Evolutionary conservation across 208 protist species (phyloP).

Genomic region (Trichomonas gallinae): DNA sequence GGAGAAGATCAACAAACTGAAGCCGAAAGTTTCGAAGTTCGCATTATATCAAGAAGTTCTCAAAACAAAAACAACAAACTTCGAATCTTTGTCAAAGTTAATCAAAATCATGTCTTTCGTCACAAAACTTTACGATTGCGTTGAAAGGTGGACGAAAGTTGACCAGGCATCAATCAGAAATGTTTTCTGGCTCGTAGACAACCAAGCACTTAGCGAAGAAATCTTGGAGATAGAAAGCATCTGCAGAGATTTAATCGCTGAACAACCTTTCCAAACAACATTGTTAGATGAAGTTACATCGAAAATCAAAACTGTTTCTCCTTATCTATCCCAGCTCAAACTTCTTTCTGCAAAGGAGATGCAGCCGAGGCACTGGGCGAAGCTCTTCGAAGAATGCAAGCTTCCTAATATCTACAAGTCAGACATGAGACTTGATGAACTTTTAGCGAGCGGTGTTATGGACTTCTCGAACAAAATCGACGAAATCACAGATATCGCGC

Average conservation of each 20-base stretch:
- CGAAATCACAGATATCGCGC: neutral
- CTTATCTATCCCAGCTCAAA: neutral
- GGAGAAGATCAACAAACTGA: neutral
- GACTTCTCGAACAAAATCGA: neutral
- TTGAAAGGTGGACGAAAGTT: neutral
- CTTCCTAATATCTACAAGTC: neutral
- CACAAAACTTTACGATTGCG: neutral
- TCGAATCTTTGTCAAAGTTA: neutral
- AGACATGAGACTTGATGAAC: neutral
- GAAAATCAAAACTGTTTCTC: neutral
- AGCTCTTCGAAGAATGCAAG: neutral
- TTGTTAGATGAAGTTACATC: neutral
- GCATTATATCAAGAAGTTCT: neutral
- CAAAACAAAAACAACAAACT: neutral
- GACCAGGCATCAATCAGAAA: neutral
- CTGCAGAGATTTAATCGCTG: neutral
- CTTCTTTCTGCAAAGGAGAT: neutral
- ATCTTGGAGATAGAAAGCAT: neutral
- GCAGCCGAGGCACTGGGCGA: neutral
- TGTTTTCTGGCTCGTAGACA: neutral
- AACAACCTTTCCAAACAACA: neutral
- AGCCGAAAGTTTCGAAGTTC: neutral
- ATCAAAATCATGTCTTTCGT: neutral
- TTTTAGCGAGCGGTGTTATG: neutral
- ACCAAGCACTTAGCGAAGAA: neutral